Evolutionary conservation across 495 filamentous ascomycete genomes (phyloP), one percentile per base, ranked within the genome.

Genomic region (Aspergillus indologenus): DNA sequence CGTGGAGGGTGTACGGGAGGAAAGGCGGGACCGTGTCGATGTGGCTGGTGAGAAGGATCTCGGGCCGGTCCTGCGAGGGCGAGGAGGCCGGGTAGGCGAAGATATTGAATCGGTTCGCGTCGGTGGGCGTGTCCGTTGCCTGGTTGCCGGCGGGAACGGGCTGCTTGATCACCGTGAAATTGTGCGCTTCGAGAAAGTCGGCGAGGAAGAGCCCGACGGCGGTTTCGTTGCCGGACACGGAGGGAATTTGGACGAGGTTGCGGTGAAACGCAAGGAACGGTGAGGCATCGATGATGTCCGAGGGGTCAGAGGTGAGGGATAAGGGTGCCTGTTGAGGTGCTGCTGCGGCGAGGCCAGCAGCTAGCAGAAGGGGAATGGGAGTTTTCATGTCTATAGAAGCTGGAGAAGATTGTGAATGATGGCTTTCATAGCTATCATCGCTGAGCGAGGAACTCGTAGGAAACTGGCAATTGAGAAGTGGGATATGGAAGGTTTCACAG

Each of bases 211-310:
- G 61, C 40, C 85, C 89, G 42, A 89, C 83, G 2, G 80, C 75
- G 61, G 83, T 71, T 66, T 98, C 94, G 63, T 87, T 80, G 50
- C 82, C 80, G n/a, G 85, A 85, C 62, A 96, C 81, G 8, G 91
- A 96, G 44, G 87, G 76, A 50, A 89, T 87, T 54, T 88, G 75
- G 43, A 96, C 82, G 8, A 98, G 84, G 21, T 81, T 75, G 44
- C 85, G 82, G 74, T 97, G 94, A 7, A 97, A 81, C 18, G 82
- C 79, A 54, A 96, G 83, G n/a, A 97, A 80, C 11, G 75, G 72
- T 1, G 72, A 75, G 18, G 56, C 56, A n/a, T 65, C 61, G 56
- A 79, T 75, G 50, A 76, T 57, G 15, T 70, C 55, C 6, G 73
- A 63, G 9, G 70, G 31, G 51, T 58, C 21, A 29, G 53, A 48